Evolutionary conservation across 169 alveolate genomes (phyloP).

Genomic region (Babesia caballi): DNA sequence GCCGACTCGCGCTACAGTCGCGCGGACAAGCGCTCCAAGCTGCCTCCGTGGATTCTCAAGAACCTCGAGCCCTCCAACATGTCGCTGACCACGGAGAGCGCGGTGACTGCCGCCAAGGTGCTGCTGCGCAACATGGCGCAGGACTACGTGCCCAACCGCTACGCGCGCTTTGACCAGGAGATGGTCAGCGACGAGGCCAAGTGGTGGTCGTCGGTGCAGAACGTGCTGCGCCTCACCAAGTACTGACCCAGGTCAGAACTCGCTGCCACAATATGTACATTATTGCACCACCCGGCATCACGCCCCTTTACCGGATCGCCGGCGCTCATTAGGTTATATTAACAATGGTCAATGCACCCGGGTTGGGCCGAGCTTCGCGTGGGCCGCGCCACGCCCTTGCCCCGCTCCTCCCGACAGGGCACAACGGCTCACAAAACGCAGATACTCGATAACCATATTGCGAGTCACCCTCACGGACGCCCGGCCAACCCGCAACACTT

Average conservation of each 20-base stretch:
- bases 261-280: no score
- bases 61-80: conserved; percentile 76
- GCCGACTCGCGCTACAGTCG: conserved; percentile 86
- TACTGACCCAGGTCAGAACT: background rate
- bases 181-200: conserved; percentile 58
- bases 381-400: no score
- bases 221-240: conserved; percentile 37
- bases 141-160: conserved; percentile 71
- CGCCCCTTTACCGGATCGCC: no score
- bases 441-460: no score
- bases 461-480: no score
- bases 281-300: no score
- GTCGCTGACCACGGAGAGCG: conserved; percentile 80
- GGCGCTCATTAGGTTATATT: background rate
- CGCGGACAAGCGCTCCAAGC: conserved; percentile 80
- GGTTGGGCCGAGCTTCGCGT: no score
- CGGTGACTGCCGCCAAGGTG: conserved; percentile 72
- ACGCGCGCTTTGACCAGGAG: conserved; percentile 68
- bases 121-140: conserved; percentile 74
- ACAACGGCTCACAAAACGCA: no score
- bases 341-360: no score
- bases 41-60: conserved; percentile 89
- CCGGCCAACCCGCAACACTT: background rate
- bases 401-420: no score
- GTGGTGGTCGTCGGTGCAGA: conserved; percentile 71